phyloP scores from a whole-genome alignment of 345 rosid species.

The Aquilaria sinensis region DNA sequence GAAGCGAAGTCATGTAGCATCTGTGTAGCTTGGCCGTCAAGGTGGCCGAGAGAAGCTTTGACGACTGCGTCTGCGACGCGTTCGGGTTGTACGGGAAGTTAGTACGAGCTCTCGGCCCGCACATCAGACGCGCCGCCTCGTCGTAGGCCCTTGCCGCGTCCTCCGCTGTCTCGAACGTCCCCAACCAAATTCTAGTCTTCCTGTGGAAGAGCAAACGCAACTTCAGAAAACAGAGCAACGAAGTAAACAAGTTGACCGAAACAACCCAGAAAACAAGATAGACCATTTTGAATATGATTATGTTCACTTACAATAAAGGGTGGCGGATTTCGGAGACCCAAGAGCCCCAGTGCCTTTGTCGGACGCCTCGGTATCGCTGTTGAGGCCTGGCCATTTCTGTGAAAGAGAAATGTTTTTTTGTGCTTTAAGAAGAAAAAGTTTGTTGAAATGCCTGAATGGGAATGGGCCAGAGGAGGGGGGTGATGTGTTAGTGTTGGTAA shows the following conservation, averaged over 20 bases:
- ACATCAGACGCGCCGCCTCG: slow-evolving; percentile 97
- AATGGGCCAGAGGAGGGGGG: background rate
- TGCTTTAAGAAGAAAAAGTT: slow-evolving; percentile 19
- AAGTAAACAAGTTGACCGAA: background rate
- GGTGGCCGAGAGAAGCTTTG: slow-evolving; percentile 88
- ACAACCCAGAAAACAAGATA: background rate
- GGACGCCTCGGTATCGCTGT: slow-evolving; percentile 91
- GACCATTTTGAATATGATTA: background rate
- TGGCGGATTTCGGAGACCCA: slow-evolving; percentile 99
- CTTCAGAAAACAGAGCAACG: background rate
- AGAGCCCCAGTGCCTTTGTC: slow-evolving; percentile 99
- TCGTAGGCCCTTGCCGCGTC: slow-evolving; percentile 97
- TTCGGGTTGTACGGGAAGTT: slow-evolving; percentile 86
- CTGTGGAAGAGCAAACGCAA: slow-evolving; percentile 38
- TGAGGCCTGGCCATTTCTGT: slow-evolving; percentile 82
- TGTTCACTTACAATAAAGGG: slow-evolving; percentile 61
- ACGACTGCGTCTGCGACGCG: slow-evolving; percentile 56
- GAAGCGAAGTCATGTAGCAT: slow-evolving; percentile 94
- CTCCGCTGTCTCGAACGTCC: slow-evolving; percentile 95
- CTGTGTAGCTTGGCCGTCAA: slow-evolving; percentile 84
- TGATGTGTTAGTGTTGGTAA: slow-evolving; percentile 13
- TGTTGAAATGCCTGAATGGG: slow-evolving; percentile 34
- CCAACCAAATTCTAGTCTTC: slow-evolving; percentile 96
- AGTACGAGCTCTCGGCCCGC: slow-evolving; percentile 90
- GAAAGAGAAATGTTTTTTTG: slow-evolving; percentile 13